These are phyloP conservation scores for Silene noctiflora DNA, from an alignment of 179 eudicot species.

Conservation along the genomic window DNA sequence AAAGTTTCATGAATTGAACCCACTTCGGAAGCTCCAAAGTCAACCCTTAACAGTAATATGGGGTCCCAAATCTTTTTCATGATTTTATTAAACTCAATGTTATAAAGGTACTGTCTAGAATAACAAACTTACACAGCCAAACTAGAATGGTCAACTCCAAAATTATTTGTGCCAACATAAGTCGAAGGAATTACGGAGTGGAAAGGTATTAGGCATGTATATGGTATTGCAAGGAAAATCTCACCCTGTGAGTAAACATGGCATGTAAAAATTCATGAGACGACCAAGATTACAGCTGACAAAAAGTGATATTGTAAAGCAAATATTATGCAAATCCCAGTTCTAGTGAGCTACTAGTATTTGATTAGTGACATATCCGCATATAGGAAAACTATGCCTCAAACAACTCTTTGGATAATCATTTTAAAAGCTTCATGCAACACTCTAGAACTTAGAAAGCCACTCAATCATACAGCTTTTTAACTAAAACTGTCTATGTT, in stretches of 20 bases:
- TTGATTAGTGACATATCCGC: neutral
- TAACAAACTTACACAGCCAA: neutral
- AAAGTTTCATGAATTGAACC: neutral
- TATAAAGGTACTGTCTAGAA: neutral
- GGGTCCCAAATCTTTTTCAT: neutral
- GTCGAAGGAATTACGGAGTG: no score
- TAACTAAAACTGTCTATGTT: neutral
- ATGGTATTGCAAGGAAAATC: neutral
- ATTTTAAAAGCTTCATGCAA: neutral
- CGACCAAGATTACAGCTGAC: no score
- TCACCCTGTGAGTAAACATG: neutral
- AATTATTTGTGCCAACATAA: no score
- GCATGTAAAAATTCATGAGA: no score
- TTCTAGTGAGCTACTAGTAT: neutral
- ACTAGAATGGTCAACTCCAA: no score
- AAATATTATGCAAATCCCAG: neutral
- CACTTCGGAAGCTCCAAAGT: neutral
- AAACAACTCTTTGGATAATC: neutral
- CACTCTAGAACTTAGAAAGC: neutral
- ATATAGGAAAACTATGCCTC: neutral
- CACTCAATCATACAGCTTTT: neutral
- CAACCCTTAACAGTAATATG: neutral
- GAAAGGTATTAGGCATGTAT: neutral
- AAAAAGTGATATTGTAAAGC: no score
- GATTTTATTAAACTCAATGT: neutral